These are phyloP conservation scores for Ambrosia artemisiifolia DNA, from an alignment of 129 eudicot genomes.

Conservation along the genomic window DNA sequence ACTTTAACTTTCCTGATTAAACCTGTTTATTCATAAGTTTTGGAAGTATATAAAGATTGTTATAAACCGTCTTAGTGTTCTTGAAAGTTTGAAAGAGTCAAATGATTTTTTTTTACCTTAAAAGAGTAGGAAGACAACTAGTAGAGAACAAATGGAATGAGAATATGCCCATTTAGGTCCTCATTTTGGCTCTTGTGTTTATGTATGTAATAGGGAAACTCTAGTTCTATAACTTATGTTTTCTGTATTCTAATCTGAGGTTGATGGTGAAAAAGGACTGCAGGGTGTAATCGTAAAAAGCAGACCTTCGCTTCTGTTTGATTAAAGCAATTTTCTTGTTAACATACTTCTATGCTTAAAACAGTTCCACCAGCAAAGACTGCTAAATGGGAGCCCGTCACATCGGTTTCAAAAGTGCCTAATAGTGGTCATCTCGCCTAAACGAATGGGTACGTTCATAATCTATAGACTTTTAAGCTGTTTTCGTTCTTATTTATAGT, in stretches of 20 bases:
- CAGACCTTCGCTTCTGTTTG: background rate
- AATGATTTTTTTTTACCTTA: background rate
- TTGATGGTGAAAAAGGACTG: background rate
- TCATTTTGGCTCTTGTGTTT: background rate
- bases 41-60: background rate
- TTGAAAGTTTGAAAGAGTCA: background rate
- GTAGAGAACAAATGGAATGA: too few relatives aligned
- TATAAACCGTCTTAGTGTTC: background rate
- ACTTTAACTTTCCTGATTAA: conserved; percentile 3
- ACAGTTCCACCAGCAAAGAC: conserved; percentile 22
- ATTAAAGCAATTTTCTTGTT: background rate
- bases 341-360: conserved; percentile 4
- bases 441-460: conserved; percentile 2
- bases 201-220: too few relatives aligned
- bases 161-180: background rate
- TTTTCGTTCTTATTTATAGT: background rate
- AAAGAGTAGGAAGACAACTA: background rate
- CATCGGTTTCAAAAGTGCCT: background rate
- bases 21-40: background rate
- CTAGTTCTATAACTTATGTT: too few relatives aligned
- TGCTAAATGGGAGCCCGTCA: conserved; percentile 21
- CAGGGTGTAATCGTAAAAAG: background rate
- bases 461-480: background rate
- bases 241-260: too few relatives aligned
- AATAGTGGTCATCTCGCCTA: background rate